Percentiles rank a stretch among this genome's conserved stretches.
These are phyloP conservation scores for Malassezia obtusa DNA, from an alignment of 1,284 basidiomycete species.

Conservation along the genomic window DNA sequence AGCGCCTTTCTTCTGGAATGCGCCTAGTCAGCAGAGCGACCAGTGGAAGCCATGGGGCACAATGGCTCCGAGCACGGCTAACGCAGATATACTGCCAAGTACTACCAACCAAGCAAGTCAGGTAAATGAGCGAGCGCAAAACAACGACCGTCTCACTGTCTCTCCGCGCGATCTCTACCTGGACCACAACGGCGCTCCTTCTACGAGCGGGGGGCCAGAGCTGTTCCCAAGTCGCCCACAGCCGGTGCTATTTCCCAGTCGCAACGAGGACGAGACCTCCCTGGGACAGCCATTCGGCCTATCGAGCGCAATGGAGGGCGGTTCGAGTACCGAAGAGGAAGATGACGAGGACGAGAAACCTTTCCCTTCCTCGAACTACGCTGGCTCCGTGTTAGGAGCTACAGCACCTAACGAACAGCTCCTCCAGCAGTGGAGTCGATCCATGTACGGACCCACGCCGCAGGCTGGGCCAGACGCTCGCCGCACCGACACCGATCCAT, in stretches of 20 bases:
- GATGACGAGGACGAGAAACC: constrained; percentile 19
- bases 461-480: background rate
- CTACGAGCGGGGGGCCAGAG: background rate
- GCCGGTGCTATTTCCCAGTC: background rate
- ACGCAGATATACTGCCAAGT: constrained; percentile 4
- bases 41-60: constrained; percentile 1
- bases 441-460: constrained; percentile 1
- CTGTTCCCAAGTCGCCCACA: background rate
- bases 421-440: constrained; percentile 14
- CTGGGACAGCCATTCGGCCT: background rate
- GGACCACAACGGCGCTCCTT: background rate
- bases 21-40: background rate
- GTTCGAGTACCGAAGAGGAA: constrained; percentile 17
- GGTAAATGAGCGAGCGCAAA: background rate
- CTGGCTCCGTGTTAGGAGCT: background rate
- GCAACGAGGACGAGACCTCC: background rate
- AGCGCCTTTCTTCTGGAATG: background rate
- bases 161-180: constrained; percentile 12
- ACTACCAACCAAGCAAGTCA: background rate
- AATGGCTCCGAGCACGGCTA: background rate
- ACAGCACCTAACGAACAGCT: constrained; percentile 12
- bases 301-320: constrained; percentile 13
- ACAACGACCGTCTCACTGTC: constrained; percentile 7
- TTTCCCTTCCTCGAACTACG: background rate
- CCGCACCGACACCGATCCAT: background rate